These are phyloP conservation scores for Backusella liffmaniae DNA, from an alignment of 192 early-diverging fungal species.

Conservation along the genomic window DNA sequence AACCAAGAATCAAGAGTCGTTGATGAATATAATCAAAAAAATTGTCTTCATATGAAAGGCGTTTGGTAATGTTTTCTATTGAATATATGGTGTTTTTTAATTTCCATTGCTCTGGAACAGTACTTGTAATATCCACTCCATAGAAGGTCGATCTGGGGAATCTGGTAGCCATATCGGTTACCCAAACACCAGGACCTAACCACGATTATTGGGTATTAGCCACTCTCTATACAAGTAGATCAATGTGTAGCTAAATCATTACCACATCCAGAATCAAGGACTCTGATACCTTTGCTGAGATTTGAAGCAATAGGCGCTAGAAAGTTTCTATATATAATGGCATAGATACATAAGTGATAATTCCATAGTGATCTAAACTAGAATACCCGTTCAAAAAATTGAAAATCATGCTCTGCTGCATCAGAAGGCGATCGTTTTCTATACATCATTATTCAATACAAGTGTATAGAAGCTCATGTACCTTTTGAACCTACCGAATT, in stretches of 20 bases:
- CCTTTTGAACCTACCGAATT: slow-evolving; percentile 26
- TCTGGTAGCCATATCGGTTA: slow-evolving; percentile 47
- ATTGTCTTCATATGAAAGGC: slow-evolving; percentile 28
- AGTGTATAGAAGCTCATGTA: no score
- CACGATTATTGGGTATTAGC: not conserved
- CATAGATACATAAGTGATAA: not conserved
- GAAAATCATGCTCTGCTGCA: slow-evolving; percentile 6
- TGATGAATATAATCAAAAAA: slow-evolving; percentile 36
- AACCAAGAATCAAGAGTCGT: slow-evolving; percentile 17
- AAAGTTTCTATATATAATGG: slow-evolving; percentile 18
- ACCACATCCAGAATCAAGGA: slow-evolving; percentile 33
- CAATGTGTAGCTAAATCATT: not conserved
- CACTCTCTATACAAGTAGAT: no score
- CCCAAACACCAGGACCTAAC: slow-evolving; percentile 35
- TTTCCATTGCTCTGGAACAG: slow-evolving; percentile 29
- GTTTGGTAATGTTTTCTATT: slow-evolving; percentile 16
- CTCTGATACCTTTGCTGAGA: slow-evolving; percentile 22
- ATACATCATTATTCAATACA: not conserved
- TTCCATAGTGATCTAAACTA: not conserved
- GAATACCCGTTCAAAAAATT: not conserved
- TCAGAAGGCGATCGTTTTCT: slow-evolving; percentile 6
- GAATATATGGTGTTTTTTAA: slow-evolving; percentile 16
- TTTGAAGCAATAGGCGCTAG: slow-evolving; percentile 10
- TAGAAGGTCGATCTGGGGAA: slow-evolving; percentile 45
- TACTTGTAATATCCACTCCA: slow-evolving; percentile 46